Evolutionary conservation across 2,329 filamentous ascomycete genomes (phyloP), one percentile per base, ranked within the genome.

Genomic region (Aureobasidium sp.): DNA sequence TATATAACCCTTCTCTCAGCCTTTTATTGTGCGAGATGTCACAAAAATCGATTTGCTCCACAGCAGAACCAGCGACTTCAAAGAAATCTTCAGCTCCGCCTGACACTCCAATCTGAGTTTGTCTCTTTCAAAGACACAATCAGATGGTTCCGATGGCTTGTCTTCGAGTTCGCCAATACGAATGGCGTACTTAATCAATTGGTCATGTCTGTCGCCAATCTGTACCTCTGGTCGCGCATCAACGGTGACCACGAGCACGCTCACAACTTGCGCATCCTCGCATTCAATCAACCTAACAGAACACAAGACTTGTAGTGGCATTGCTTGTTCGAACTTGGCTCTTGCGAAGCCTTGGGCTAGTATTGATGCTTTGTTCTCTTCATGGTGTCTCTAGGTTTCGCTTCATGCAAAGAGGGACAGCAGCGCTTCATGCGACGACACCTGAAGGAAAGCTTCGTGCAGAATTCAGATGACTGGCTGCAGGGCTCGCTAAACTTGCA

Each of bases 281-380:
- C n/a, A 16, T 29, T n/a, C n/a, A n/a, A 27, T 16, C 49, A 52
- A 21, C 7, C 34, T 21, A 3, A n/a, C 37, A 15, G n/a, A 11
- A 32, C 7, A 34, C 44, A 42, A 55, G 27, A 36, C 41, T 57
- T 16, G 7, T 41, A 21, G 34, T 59, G 34, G 55, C 55, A 34
- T 48, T 59, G 55, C 55, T 59, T 59, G 34, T 39, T 21, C n/a
- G 30, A 39, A 59, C 42, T 59, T 59, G 55, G 55, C 55, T 59
- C 9, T n/a, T 30, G 6, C 2, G 5, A 29, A 42, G 15, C 29
- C 10, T 54, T 8, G 9, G 52, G 37, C 27, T 27, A 44, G 34
- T 25, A 37, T 9, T 32, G 13, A 27, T 52, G 34, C 7, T n/a
- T 32, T 48, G 27, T 48, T 10, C 44, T 48, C 34, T 48, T 30